Percentiles rank a stretch among this genome's conserved stretches.
Conservation (phyloP, 2,329 filamentous ascomycete genomes). For the Herpotrichia juniperi region DNA sequence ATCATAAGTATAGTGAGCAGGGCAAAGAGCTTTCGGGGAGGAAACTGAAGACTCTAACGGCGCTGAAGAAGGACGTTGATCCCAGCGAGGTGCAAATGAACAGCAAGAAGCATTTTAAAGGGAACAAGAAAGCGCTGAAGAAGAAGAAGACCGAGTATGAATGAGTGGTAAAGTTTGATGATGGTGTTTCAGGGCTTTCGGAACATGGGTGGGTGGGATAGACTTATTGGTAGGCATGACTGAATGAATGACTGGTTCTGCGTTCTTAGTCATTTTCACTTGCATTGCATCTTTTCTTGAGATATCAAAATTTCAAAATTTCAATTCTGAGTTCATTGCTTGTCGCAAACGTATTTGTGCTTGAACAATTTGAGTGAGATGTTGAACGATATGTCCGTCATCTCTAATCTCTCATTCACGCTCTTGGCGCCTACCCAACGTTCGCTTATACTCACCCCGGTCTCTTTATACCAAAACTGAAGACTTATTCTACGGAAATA, state of each 20-base stretch:
- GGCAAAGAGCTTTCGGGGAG: constrained; percentile 82
- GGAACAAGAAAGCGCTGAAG: constrained; percentile 68
- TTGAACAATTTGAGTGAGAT: no score
- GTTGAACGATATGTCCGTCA: no score
- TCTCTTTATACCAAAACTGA: no score
- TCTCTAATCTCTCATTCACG: no score
- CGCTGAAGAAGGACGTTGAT: constrained; percentile 84
- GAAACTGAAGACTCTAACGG: constrained; percentile 80
- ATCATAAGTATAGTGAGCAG: constrained; percentile 85
- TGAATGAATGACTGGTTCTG: background rate
- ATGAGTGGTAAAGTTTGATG: constrained; percentile 3
- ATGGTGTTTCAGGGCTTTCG: background rate
- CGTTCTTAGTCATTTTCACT: no score
- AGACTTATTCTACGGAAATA: no score
- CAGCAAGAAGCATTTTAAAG: constrained; percentile 95
- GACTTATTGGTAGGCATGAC: background rate
- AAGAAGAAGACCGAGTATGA: constrained; percentile 54
- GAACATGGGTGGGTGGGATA: background rate
- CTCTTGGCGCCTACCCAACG: no score
- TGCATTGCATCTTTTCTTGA: no score
- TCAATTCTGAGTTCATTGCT: no score
- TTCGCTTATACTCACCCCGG: no score
- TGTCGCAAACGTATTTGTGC: no score
- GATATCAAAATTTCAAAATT: no score
- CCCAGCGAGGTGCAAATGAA: constrained; percentile 72